These are phyloP conservation scores for Clonostachys chloroleuca DNA, from an alignment of 2,329 filamentous ascomycete species.

Conservation along the genomic window DNA sequence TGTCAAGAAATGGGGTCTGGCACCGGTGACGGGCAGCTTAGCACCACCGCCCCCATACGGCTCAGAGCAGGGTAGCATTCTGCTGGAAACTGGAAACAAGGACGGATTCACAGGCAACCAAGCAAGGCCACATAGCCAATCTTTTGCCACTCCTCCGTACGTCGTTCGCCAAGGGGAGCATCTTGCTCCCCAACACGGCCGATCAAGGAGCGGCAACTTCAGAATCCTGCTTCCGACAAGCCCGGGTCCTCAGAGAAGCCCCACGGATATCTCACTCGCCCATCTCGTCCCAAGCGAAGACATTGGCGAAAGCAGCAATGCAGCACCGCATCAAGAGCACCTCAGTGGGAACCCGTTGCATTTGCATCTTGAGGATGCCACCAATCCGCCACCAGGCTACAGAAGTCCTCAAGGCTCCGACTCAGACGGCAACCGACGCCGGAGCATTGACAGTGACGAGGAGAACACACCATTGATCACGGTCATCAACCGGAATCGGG, in stretches of 20 bases:
- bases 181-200: slow-evolving; percentile 46
- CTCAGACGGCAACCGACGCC: slow-evolving; percentile 45
- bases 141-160: slow-evolving; percentile 27
- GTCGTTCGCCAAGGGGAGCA: slow-evolving; percentile 28
- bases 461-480: slow-evolving; percentile 49
- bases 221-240: slow-evolving; percentile 73
- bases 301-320: slow-evolving; percentile 54
- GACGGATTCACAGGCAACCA: slow-evolving; percentile 41
- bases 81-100: slow-evolving; percentile 79
- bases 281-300: slow-evolving; percentile 71
- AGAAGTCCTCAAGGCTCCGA: slow-evolving; percentile 61
- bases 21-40: slow-evolving; percentile 90
- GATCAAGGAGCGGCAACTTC: slow-evolving; percentile 75
- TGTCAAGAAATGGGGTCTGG: slow-evolving; percentile 98
- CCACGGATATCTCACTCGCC: slow-evolving; percentile 92
- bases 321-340: slow-evolving; percentile 13
- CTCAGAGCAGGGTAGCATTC: slow-evolving; percentile 92
- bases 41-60: slow-evolving; percentile 95
- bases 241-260: slow-evolving; percentile 83
- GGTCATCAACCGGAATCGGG: slow-evolving; percentile 44
- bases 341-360: slow-evolving; percentile 30
- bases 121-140: slow-evolving; percentile 41
- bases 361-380: slow-evolving; percentile 45
- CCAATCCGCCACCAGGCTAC: slow-evolving; percentile 67
- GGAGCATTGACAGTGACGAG: slow-evolving; percentile 55